Percentiles rank a stretch among this genome's conserved stretches.
Evolutionary conservation across 768 basidiomycete genomes (phyloP).

Genomic region (Pleurotus tuoliensis): DNA sequence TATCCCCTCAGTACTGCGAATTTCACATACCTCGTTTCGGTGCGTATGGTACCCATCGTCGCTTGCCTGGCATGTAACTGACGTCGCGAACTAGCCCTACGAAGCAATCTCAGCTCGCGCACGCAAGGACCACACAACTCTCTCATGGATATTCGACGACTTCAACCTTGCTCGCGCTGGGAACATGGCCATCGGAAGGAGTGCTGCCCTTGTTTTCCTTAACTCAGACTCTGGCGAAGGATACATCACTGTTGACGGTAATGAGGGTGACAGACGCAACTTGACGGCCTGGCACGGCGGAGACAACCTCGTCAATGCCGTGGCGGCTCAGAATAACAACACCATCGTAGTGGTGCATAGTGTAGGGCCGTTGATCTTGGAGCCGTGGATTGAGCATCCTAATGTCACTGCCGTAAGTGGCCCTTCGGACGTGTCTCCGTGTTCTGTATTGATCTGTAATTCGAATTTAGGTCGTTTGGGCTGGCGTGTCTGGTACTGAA

Average conservation of each 20-base stretch:
- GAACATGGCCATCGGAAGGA: conserved; percentile 42
- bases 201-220: conserved; percentile 77
- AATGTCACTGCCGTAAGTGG: conserved; percentile 63
- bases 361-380: conserved; percentile 55
- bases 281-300: conserved; percentile 73
- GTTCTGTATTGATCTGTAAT: conserved; percentile 1
- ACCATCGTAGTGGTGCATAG: conserved; percentile 69
- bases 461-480: conserved; percentile 50
- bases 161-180: conserved; percentile 54
- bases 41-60: conserved; percentile 24
- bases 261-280: conserved; percentile 72
- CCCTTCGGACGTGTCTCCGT: conserved; percentile 15
- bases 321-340: conserved; percentile 64
- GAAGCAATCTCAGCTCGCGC: conserved; percentile 79
- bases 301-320: conserved; percentile 65
- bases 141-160: conserved; percentile 71
- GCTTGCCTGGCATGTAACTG: background rate
- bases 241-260: conserved; percentile 78
- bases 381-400: conserved; percentile 69
- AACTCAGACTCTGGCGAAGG: conserved; percentile 82
- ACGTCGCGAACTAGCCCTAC: conserved; percentile 46
- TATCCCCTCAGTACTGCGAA: conserved; percentile 47
- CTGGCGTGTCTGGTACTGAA: conserved; percentile 66
- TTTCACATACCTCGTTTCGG: conserved; percentile 77
- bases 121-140: conserved; percentile 54